Evolutionary conservation across 1,284 basidiomycete species (phyloP).

Genomic region (Cronartium quercuum): DNA sequence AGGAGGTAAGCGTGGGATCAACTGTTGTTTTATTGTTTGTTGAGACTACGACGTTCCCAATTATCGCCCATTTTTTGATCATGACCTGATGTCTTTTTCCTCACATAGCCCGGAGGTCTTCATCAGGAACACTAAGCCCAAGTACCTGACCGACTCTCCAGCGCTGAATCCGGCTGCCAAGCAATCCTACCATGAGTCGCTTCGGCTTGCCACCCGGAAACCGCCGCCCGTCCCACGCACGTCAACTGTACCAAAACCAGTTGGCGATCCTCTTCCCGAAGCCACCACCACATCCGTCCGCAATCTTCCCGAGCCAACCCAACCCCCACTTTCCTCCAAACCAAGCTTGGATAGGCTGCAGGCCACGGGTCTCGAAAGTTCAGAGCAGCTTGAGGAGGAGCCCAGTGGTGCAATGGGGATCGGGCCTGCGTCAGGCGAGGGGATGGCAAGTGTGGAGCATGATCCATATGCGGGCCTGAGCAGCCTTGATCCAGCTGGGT

Average conservation of each 20-base stretch:
- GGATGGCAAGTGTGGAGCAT: conserved; percentile 11
- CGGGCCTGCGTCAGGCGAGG: background rate
- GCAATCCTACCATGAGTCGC: conserved; percentile 44
- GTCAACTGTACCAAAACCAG: conserved; percentile 24
- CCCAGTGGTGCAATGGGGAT: background rate
- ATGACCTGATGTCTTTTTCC: background rate
- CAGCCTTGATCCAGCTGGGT: conserved; percentile 28
- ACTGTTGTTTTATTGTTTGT: conserved; percentile 13
- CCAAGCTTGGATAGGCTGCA: background rate
- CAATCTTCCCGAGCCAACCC: background rate
- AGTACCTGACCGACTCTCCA: conserved; percentile 44
- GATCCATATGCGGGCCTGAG: conserved; percentile 35
- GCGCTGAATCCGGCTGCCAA: conserved; percentile 45
- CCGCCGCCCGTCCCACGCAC: conserved; percentile 17
- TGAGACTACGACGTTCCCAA: conserved; percentile 28
- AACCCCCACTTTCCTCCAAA: background rate
- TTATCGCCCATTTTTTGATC: background rate
- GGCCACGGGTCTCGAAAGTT: background rate
- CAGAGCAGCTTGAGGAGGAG: background rate
- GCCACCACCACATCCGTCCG: background rate
- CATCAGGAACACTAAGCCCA: conserved; percentile 42
- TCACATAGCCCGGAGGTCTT: conserved; percentile 40
- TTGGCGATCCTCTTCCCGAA: background rate
- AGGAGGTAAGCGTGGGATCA: conserved; percentile 44
- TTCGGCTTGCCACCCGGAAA: conserved; percentile 36